phyloP scores from a whole-genome alignment of 2,329 filamentous ascomycete genomes.

The Cryphonectria nitschkei region DNA sequence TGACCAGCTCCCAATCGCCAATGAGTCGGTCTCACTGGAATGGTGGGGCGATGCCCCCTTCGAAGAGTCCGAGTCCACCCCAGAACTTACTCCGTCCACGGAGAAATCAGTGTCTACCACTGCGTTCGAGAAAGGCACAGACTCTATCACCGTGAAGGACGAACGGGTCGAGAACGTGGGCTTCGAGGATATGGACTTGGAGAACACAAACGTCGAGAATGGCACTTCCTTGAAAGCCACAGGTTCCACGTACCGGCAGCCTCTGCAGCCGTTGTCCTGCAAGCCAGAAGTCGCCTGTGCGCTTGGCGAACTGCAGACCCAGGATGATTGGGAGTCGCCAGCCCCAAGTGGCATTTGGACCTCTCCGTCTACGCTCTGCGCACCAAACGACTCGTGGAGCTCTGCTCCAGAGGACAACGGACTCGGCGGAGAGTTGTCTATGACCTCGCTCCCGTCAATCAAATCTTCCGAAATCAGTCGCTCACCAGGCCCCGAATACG shows the following conservation, averaged over 20 bases:
- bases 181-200: not conserved
- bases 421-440: not conserved
- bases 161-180: not conserved
- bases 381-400: not conserved
- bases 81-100: not conserved
- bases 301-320: not conserved
- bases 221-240: not conserved
- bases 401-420: not conserved
- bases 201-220: not conserved
- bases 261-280: not conserved
- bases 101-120: not conserved
- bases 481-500: not conserved
- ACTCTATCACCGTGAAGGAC: not conserved
- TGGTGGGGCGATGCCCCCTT: not conserved
- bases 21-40: not conserved
- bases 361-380: not conserved
- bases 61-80: not conserved
- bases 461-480: not conserved
- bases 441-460: not conserved
- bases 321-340: not conserved
- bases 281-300: not conserved
- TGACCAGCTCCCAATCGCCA: conserved; percentile 12
- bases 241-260: not conserved
- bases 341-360: not conserved
- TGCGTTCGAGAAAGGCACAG: not conserved